Conservation (phyloP, 345 rosid species). For the Salix koriyanagi region DNA sequence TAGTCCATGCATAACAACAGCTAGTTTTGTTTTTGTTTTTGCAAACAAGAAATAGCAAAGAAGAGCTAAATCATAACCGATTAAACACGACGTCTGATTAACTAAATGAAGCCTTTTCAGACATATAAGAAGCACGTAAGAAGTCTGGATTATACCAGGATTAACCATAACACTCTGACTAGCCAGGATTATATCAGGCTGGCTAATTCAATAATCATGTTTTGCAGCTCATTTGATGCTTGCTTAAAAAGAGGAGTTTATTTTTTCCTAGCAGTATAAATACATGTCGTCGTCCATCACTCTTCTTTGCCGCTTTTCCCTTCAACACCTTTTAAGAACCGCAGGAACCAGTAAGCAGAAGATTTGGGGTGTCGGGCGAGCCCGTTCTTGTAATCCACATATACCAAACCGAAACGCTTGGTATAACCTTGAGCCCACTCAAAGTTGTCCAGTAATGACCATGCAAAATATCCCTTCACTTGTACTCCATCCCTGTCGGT, state of each 20-base stretch:
- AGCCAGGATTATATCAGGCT: not conserved
- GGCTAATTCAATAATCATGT: not conserved
- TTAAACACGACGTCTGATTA: not conserved
- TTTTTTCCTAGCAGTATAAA: not conserved
- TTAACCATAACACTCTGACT: not conserved
- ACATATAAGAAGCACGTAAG: not conserved
- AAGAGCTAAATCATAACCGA: not conserved
- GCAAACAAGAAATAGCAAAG: not conserved
- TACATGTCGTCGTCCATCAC: not conserved
- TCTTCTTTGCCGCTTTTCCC: slow-evolving; percentile 45
- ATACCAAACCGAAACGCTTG: slow-evolving; percentile 83
- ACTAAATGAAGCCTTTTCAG: not conserved
- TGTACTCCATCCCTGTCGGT: slow-evolving; percentile 68
- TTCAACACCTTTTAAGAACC: slow-evolving; percentile 56
- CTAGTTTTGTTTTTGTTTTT: too few species aligned
- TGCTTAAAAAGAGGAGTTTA: not conserved
- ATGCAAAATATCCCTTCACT: slow-evolving; percentile 85
- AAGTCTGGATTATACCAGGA: not conserved
- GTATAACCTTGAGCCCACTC: slow-evolving; percentile 95
- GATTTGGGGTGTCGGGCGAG: slow-evolving; percentile 74
- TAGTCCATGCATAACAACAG: too few species aligned
- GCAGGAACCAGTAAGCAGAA: slow-evolving; percentile 83
- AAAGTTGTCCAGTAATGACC: slow-evolving; percentile 91
- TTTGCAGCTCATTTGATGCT: not conserved
- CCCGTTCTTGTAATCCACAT: slow-evolving; percentile 80